These are phyloP conservation scores for Detonula confervacea DNA, from an alignment of 352 stramenopile species.

Conservation along the genomic window DNA sequence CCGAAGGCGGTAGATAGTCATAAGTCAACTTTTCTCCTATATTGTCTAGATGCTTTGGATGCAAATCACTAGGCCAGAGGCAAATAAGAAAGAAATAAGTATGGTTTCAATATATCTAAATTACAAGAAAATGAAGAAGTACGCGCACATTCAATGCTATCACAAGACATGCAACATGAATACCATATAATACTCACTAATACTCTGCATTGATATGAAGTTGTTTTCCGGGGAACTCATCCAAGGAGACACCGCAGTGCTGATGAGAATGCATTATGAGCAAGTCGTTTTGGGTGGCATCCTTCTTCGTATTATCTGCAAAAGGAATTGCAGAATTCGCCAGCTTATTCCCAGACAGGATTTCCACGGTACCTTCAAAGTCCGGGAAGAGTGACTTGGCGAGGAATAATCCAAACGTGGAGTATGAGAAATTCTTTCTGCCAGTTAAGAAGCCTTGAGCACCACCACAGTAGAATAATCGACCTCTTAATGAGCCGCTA, in stretches of 20 bases:
- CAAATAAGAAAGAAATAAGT: too few relatives aligned
- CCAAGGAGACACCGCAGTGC: constrained; percentile 42
- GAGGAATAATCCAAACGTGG: constrained; percentile 52
- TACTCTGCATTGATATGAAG: constrained; percentile 59
- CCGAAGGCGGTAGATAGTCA: constrained; percentile 47
- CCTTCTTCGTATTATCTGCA: constrained; percentile 38
- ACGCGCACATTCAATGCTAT: constrained; percentile 8
- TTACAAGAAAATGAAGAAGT: too few relatives aligned
- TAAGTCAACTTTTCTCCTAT: constrained; percentile 33
- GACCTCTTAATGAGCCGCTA: constrained; percentile 4
- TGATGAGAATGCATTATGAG: constrained; percentile 62
- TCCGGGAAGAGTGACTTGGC: constrained; percentile 55
- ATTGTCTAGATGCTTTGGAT: constrained; percentile 39
- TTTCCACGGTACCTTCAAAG: constrained; percentile 34
- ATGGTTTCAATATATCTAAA: too few relatives aligned
- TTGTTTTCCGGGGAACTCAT: constrained; percentile 52
- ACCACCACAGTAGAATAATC: constrained; percentile 59
- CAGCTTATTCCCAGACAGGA: constrained; percentile 17
- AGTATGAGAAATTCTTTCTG: constrained; percentile 44
- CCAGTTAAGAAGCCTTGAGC: constrained; percentile 17
- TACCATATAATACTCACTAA: not conserved
- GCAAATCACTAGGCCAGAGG: too few relatives aligned
- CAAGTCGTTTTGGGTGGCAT: constrained; percentile 43
- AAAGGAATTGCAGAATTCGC: constrained; percentile 43
- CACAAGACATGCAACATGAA: constrained; percentile 4